phyloP scores from a whole-genome alignment of 164 flowering plant species.

The Piper betle region DNA sequence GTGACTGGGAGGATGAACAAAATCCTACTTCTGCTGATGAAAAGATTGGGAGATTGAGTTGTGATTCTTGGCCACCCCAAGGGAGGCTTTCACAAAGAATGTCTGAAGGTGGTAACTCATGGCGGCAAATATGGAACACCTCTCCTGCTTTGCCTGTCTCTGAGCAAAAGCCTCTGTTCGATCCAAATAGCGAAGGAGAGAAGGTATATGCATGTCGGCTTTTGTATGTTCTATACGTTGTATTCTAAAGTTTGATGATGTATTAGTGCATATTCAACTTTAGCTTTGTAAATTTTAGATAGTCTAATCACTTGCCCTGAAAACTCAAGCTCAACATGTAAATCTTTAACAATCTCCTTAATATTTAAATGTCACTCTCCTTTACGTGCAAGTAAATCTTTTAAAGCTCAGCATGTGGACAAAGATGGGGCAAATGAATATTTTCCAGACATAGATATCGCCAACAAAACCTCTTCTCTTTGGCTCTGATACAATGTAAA shows the following conservation, averaged over 20 bases:
- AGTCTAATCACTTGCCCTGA: too few relatives aligned
- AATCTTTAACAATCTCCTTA: too few relatives aligned
- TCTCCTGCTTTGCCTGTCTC: slow-evolving; percentile 60
- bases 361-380: too few relatives aligned
- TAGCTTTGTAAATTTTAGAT: neutral
- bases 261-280: neutral
- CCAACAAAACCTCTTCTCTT: too few relatives aligned
- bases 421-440: too few relatives aligned
- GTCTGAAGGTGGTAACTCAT: slow-evolving; percentile 75
- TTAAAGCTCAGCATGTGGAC: too few relatives aligned
- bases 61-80: slow-evolving; percentile 67
- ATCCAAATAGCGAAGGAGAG: slow-evolving; percentile 90
- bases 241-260: neutral
- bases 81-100: slow-evolving; percentile 60
- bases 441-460: too few relatives aligned
- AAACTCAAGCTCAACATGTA: too few relatives aligned
- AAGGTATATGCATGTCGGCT: slow-evolving; percentile 34
- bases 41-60: slow-evolving; percentile 1
- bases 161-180: slow-evolving; percentile 86
- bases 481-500: too few relatives aligned
- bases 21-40: neutral
- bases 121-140: slow-evolving; percentile 86
- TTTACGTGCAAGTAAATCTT: too few relatives aligned
- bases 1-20: slow-evolving; percentile 66
- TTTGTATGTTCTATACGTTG: neutral